Evolutionary conservation across 2,329 filamentous ascomycete genomes (phyloP), one percentile per base, ranked within the genome.

Genomic region (Trichoderma breve): DNA sequence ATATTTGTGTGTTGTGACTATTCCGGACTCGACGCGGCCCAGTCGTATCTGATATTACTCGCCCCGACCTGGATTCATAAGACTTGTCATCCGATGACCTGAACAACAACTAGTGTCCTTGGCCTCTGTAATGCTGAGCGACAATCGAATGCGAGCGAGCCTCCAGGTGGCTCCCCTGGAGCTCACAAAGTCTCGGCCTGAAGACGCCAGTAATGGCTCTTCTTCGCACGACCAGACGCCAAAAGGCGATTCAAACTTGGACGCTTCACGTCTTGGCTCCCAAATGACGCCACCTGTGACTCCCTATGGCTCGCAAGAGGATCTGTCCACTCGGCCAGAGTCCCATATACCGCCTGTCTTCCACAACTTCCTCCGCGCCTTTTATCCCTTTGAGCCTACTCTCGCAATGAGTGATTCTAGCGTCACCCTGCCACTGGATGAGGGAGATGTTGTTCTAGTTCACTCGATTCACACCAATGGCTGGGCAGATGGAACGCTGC

Each of bases 401-500:
- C 90, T 91, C 77, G 88, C 92, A 55, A 89, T 93, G 73, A 90
- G 90, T n/a, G 93, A 95, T 72, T 92, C 92, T 12, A 96, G 94
- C 11, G 92, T 98, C 70, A 98, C 95, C 12, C 86, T 98, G 12
- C 92, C 94, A 26, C 87, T 99, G 71, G 93, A 93, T 76, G 92
- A 96, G 79, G 96, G 96, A 72, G 96, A 99, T 78, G 89, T 99
- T 63, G 92, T 99, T 69, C 84, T 99, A 72, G 92, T 99, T 26
- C 96, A 99, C 81, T 98, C 96, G 4, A 93, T 98, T 75, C 96
- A 99, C 82, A 96, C 94, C 73, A 99, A 98, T 83, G 96, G 96
- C 76, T 99, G 96, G 96, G 96, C 96, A 36, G 96, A 99, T 81
- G 96, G 96, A 66, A 99, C 96, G 1, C 85, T 98, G 53, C 84